Base-by-base conservation (phyloP, 1,139 yeast genomes). In the Kazachstania sp. region DNA sequence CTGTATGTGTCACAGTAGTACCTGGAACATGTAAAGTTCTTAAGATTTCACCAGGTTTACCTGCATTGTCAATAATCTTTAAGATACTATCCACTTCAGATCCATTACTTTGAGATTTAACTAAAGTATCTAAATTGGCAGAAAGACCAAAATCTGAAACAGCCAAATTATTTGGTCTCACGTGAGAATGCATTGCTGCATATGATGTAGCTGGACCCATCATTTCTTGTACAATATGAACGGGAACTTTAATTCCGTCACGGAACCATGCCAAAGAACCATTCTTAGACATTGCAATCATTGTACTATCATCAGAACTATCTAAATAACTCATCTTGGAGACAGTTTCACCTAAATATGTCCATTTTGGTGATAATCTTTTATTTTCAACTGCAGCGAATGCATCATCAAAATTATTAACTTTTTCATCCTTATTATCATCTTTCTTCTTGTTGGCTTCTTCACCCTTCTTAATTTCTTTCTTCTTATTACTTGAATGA, bases 211-310 rank as follows among this genome's bases (percentile, higher is more conserved):
- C 51, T 11, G 63, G 63, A 3, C 64, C 65, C 59, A 58, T 57
- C 50, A 57, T 59, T 48, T 62, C 65, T 45, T 57, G 61, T 46
- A 61, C 57, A 35, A 60, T 57, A 46, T 57, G 60, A n/a, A 60
- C 57, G 4, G 67, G 67, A 5, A 55, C 61, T 46, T 57, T 56
- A 44, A 56, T 51, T 6, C 57, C 63, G 11, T 59, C 60, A 18
- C 55, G 52, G 46, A 61, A 62, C 66, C 67, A 63, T 13, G 65
- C 67, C 28, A 63, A 43, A 8, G 65, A 61, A 13, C 65, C 67
- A 45, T 54, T 60, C 11, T 54, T 48, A 4, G 64, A 55, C 65
- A 63, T 58, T 6, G 57, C 64, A 43, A 63, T 51, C 29, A 54
- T 50, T 11, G 58, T 52, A 23, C 55, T 54, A 20, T 56, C 61